These are phyloP conservation scores for Colletotrichum noveboracense DNA, from an alignment of 2,329 filamentous ascomycete genomes.

Conservation along the genomic window DNA sequence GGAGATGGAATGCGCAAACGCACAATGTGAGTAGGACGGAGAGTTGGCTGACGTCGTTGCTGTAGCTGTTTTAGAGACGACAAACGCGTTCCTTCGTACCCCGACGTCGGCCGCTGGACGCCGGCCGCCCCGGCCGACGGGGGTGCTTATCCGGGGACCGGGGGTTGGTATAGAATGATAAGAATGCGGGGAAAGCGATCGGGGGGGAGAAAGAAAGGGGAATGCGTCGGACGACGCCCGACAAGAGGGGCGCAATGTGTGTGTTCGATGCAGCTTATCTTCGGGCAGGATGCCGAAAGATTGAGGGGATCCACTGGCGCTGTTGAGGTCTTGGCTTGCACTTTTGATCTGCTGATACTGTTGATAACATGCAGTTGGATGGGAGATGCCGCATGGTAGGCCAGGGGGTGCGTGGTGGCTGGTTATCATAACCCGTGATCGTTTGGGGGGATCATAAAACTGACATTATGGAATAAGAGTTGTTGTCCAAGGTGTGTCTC, in stretches of 20 bases:
- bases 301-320: background rate
- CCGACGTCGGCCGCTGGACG: background rate
- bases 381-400: background rate
- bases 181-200: slow-evolving; percentile 3
- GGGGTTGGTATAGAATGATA: background rate
- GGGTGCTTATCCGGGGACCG: background rate
- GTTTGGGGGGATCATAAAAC: background rate
- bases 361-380: background rate
- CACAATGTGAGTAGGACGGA: too few relatives aligned
- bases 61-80: background rate
- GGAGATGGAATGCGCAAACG: too few relatives aligned
- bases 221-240: background rate
- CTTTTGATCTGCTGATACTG: slow-evolving; percentile 1
- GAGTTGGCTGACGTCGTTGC: background rate
- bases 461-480: background rate
- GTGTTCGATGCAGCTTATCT: background rate
- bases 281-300: slow-evolving; percentile 2
- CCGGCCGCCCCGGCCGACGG: background rate
- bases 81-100: background rate
- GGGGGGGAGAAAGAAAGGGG: background rate
- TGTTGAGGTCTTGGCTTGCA: background rate
- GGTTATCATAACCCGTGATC: background rate
- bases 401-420: background rate
- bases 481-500: background rate
- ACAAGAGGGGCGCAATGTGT: background rate